A percentile compares a stretch with the other conserved stretches of the same genome.
These are phyloP conservation scores for Pseudogymnoascus sp. DNA, from an alignment of 2,329 filamentous ascomycete genomes.

Conservation along the genomic window DNA sequence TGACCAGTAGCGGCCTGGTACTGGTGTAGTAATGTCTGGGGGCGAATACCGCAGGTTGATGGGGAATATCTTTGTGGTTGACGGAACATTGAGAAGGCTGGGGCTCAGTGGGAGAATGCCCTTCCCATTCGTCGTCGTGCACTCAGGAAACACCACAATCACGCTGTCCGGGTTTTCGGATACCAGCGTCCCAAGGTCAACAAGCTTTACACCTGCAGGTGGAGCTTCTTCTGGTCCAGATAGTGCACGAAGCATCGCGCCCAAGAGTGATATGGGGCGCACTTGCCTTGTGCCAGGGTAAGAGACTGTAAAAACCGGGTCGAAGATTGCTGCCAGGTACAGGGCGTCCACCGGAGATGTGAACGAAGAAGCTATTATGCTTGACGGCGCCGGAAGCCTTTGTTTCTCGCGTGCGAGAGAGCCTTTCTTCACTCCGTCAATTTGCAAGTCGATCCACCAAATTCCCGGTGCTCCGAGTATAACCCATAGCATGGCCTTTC, in stretches of 20 bases:
- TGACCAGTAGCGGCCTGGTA: conserved; percentile 63
- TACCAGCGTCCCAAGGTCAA: conserved; percentile 57
- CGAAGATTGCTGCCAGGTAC: conserved; percentile 92
- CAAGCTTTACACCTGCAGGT: conserved; percentile 42
- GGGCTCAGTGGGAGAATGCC: conserved; percentile 81
- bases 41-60: conserved; percentile 85
- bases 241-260: conserved; percentile 69
- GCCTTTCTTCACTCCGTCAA: conserved; percentile 92
- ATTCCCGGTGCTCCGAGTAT: conserved; percentile 84
- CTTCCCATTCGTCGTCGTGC: conserved; percentile 86
- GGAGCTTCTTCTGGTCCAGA: conserved; percentile 46
- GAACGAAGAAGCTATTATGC: conserved; percentile 82
- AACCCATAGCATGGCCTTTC: conserved; percentile 82
- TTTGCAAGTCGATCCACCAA: conserved; percentile 98
- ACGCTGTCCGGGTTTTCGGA: conserved; percentile 63
- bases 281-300: conserved; percentile 71
- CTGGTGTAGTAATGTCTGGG: conserved; percentile 80
- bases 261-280: conserved; percentile 66
- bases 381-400: conserved; percentile 70
- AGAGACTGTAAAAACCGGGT: conserved; percentile 84
- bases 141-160: conserved; percentile 87
- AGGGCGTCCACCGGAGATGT: conserved; percentile 89
- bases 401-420: conserved; percentile 67
- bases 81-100: conserved; percentile 60
- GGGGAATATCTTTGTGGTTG: conserved; percentile 74